Conservation (phyloP, 257 asterid genomes). For the Przewalskia tangutica region DNA sequence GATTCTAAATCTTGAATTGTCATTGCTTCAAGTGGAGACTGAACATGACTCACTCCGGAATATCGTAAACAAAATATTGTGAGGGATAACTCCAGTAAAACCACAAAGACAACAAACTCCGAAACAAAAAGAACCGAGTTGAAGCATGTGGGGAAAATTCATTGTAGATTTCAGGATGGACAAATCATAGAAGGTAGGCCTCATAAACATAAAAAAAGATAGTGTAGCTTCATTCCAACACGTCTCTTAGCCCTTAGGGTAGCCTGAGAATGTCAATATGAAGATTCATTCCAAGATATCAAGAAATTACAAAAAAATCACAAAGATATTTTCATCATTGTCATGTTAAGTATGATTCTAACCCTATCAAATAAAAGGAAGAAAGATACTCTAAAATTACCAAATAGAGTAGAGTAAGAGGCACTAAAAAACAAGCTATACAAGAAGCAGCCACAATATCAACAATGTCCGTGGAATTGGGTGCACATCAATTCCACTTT, state of each 20-base stretch:
- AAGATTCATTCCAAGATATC: not conserved
- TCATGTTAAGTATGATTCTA: slow-evolving; percentile 17
- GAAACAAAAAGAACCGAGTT: not conserved
- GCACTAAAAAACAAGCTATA: slow-evolving; percentile 10
- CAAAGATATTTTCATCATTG: slow-evolving; percentile 14
- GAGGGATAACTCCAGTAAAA: not conserved
- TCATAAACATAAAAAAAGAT: not conserved
- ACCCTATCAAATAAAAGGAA: slow-evolving; percentile 27
- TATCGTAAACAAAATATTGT: not conserved
- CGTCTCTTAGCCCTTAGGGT: not conserved
- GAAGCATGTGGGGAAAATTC: not conserved
- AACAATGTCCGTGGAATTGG: slow-evolving; percentile 30
- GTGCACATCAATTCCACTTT: slow-evolving; percentile 27
- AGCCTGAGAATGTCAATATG: not conserved
- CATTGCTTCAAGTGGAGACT: not conserved
- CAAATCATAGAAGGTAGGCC: not conserved
- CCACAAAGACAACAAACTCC: not conserved
- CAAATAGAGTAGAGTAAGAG: not conserved
- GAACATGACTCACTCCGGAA: not conserved
- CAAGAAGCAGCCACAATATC: slow-evolving; percentile 21
- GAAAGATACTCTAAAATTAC: not conserved
- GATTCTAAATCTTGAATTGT: not conserved
- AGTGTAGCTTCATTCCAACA: not conserved
- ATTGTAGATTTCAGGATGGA: not conserved
- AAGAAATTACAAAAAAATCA: not conserved